Percentiles rank a stretch among this genome's conserved stretches.
Conservation (phyloP, 2,329 filamentous ascomycete species). For the Acarospora socialis region DNA sequence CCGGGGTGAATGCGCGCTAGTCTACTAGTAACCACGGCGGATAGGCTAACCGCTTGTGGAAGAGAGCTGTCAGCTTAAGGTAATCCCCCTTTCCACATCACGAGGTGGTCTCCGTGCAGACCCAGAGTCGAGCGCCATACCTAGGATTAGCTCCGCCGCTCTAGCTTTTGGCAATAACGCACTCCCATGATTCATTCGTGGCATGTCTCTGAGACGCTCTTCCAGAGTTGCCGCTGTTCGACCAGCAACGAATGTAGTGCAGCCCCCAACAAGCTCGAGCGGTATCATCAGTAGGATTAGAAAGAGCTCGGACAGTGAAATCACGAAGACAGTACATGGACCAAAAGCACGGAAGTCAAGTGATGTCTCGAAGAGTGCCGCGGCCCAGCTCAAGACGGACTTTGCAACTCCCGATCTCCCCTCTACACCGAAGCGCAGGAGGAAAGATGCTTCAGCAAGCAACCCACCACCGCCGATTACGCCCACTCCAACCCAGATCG, state of each 20-base stretch:
- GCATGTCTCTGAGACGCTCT: slow-evolving; percentile 40
- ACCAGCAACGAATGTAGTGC: slow-evolving; percentile 15
- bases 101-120: too few relatives aligned
- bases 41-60: too few relatives aligned
- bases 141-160: too few relatives aligned
- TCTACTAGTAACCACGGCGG: too few relatives aligned
- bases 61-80: too few relatives aligned
- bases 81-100: too few relatives aligned
- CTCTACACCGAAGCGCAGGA: slow-evolving; percentile 21
- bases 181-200: slow-evolving; percentile 8
- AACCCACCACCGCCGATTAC: slow-evolving; percentile 26
- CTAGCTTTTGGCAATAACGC: too few relatives aligned
- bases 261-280: slow-evolving; percentile 15
- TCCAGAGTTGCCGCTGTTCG: slow-evolving; percentile 28
- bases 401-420: slow-evolving; percentile 16
- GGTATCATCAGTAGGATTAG: slow-evolving; percentile 20
- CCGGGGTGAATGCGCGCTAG: too few relatives aligned
- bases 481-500: slow-evolving; percentile 36
- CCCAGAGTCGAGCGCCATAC: too few relatives aligned
- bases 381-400: too few relatives aligned
- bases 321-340: slow-evolving; percentile 8
- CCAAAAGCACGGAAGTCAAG: slow-evolving; percentile 7
- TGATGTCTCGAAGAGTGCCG: too few relatives aligned
- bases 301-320: slow-evolving; percentile 12
- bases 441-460: slow-evolving; percentile 17